phyloP scores from a whole-genome alignment of 1,284 basidiomycete species.

The Acaromyces ingoldii region DNA sequence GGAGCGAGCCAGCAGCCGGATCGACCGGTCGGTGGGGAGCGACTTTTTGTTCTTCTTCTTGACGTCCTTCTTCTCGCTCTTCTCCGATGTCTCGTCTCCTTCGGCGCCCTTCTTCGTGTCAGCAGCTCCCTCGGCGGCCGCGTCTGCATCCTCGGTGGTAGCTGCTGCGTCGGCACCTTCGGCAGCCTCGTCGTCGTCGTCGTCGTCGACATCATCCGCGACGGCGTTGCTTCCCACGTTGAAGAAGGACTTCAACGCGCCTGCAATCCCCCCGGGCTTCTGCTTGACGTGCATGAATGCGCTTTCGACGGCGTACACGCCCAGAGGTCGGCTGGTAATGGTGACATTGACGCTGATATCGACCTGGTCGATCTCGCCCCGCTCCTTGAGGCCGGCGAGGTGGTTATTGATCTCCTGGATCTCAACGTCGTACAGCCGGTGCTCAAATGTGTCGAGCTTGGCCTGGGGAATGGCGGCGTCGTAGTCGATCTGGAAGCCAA shows the following conservation, averaged over 20 bases:
- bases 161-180: constrained; percentile 15
- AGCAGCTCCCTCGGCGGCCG: neutral
- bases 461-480: constrained; percentile 2
- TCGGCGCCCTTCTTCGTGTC: neutral
- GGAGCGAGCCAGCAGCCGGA: constrained; percentile 19
- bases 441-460: constrained; percentile 7
- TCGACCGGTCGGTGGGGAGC: constrained; percentile 6
- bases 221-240: constrained; percentile 14
- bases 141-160: constrained; percentile 7
- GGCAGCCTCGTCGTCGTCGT: constrained; percentile 14
- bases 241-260: constrained; percentile 42
- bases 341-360: constrained; percentile 44
- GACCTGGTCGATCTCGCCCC: constrained; percentile 34
- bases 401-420: constrained; percentile 31
- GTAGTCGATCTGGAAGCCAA: constrained; percentile 37
- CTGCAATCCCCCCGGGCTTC: constrained; percentile 38
- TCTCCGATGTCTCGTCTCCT: no score
- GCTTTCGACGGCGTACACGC: constrained; percentile 34
- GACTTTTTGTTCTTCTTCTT: constrained; percentile 1
- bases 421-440: constrained; percentile 26
- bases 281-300: constrained; percentile 33
- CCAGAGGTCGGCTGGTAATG: constrained; percentile 32
- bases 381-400: constrained; percentile 32
- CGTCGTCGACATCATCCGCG: constrained; percentile 1
- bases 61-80: no score